phyloP scores from a whole-genome alignment of 768 basidiomycete species.

The Xanthoconium stramineum region DNA sequence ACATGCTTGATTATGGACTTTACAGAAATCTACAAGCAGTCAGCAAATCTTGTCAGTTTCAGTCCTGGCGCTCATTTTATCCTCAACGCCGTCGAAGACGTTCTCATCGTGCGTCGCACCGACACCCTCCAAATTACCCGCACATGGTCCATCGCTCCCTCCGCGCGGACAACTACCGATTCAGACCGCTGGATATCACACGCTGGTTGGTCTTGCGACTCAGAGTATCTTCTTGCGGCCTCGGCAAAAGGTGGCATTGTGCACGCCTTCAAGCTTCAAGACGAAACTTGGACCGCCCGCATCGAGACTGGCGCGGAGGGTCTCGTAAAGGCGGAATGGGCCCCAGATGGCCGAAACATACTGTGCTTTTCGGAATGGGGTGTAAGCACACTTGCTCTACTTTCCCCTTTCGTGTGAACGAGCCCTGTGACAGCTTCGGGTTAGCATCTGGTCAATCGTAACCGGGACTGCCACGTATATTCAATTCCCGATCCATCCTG shows the following conservation, averaged over 20 bases:
- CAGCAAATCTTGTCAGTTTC: constrained; percentile 67
- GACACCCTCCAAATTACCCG: constrained; percentile 81
- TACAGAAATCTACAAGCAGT: constrained; percentile 80
- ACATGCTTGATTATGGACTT: constrained; percentile 66
- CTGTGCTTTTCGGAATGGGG: constrained; percentile 93
- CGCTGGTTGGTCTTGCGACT: constrained; percentile 84
- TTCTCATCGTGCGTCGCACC: constrained; percentile 79
- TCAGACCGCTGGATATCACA: constrained; percentile 58
- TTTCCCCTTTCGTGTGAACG: constrained; percentile 1
- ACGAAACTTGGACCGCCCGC: constrained; percentile 73
- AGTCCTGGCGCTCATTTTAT: constrained; percentile 88
- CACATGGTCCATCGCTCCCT: constrained; percentile 68
- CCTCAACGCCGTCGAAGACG: constrained; percentile 73
- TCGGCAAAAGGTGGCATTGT: constrained; percentile 70
- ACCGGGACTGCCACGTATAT: constrained; percentile 78
- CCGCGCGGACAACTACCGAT: constrained; percentile 40
- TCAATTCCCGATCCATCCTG: constrained; percentile 80
- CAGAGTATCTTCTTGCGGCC: constrained; percentile 80
- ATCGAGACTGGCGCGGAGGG: constrained; percentile 84
- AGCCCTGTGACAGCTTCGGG: constrained; percentile 56
- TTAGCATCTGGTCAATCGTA: constrained; percentile 82
- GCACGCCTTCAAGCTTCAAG: constrained; percentile 74
- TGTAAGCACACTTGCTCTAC: constrained; percentile 49
- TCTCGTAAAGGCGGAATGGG: constrained; percentile 86
- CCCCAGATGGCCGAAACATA: constrained; percentile 76